These are phyloP conservation scores for Megacollybia marginata DNA, from an alignment of 768 basidiomycete species.

Conservation along the genomic window DNA sequence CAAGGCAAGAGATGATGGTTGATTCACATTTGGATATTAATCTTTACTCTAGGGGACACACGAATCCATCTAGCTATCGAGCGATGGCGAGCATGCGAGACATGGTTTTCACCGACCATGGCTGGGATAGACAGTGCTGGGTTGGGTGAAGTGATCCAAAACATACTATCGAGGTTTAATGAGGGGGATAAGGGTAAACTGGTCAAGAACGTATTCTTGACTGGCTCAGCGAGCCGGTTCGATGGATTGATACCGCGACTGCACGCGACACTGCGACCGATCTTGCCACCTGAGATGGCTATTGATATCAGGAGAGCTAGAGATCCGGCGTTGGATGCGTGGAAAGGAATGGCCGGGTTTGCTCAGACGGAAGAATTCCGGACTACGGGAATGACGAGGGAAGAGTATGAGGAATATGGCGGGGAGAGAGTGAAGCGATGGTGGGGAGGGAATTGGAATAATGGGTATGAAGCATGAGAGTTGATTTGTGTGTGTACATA, in stretches of 20 bases:
- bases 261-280: slow-evolving; percentile 68
- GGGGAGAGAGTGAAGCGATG: slow-evolving; percentile 81
- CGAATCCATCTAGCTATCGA: slow-evolving; percentile 89
- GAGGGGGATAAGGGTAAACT: slow-evolving; percentile 62
- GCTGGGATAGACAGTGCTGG: slow-evolving; percentile 94
- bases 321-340: slow-evolving; percentile 72
- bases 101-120: slow-evolving; percentile 90
- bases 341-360: slow-evolving; percentile 88
- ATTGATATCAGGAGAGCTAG: slow-evolving; percentile 56
- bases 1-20: slow-evolving; percentile 34
- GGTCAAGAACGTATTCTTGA: slow-evolving; percentile 86
- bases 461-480: neutral
- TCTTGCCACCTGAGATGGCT: slow-evolving; percentile 76
- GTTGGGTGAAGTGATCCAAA: slow-evolving; percentile 85
- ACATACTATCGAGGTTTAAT: slow-evolving; percentile 67
- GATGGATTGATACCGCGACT: slow-evolving; percentile 65
- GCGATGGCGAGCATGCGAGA: slow-evolving; percentile 85
- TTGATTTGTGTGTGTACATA: too few relatives aligned
- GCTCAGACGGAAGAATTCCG: slow-evolving; percentile 50
- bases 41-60: slow-evolving; percentile 40
- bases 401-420: slow-evolving; percentile 88
- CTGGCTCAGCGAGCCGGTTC: slow-evolving; percentile 74
- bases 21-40: neutral
- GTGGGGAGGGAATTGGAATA: slow-evolving; percentile 90
- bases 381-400: slow-evolving; percentile 52